Evolutionary conservation across 805 yeast genomes (phyloP).

Genomic region (Metschnikowia anglica): DNA sequence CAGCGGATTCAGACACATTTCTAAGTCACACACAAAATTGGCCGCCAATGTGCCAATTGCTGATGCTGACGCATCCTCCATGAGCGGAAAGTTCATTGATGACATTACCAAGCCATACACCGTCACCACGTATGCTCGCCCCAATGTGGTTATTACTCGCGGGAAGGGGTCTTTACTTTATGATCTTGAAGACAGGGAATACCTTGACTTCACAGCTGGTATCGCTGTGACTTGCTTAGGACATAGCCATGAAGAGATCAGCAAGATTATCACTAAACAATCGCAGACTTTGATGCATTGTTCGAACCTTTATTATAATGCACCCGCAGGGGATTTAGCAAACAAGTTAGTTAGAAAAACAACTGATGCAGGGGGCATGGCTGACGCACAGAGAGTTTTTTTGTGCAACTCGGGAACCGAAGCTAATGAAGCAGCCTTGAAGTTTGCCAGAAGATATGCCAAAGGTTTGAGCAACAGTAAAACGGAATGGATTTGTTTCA

Average conservation of each 20-base stretch:
- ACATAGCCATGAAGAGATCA: conserved; percentile 73
- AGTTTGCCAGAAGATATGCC: conserved; percentile 77
- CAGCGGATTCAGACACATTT: neutral
- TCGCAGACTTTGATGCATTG: conserved; percentile 72
- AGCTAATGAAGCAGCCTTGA: conserved; percentile 59
- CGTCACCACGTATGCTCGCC: conserved; percentile 80
- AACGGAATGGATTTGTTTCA: conserved; percentile 80
- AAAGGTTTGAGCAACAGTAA: conserved; percentile 53
- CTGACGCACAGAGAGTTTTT: conserved; percentile 71
- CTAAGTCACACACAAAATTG: conserved; percentile 2
- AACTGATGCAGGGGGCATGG: conserved; percentile 72
- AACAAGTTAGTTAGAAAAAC: conserved; percentile 70
- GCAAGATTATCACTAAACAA: conserved; percentile 72
- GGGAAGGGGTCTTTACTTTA: conserved; percentile 81
- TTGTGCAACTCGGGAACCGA: conserved; percentile 61
- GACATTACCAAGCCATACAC: conserved; percentile 51
- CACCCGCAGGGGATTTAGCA: conserved; percentile 79
- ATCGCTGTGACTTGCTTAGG: conserved; percentile 97
- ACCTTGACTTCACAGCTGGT: conserved; percentile 91
- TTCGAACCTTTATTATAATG: conserved; percentile 81
- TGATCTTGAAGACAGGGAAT: conserved; percentile 76
- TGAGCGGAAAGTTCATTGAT: conserved; percentile 42
- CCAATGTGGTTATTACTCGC: conserved; percentile 69
- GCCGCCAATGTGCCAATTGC: conserved; percentile 22
- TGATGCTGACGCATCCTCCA: conserved; percentile 33